phyloP scores from a whole-genome alignment of 2,329 filamentous ascomycete species.

The Emmonsiellopsis sp. region DNA sequence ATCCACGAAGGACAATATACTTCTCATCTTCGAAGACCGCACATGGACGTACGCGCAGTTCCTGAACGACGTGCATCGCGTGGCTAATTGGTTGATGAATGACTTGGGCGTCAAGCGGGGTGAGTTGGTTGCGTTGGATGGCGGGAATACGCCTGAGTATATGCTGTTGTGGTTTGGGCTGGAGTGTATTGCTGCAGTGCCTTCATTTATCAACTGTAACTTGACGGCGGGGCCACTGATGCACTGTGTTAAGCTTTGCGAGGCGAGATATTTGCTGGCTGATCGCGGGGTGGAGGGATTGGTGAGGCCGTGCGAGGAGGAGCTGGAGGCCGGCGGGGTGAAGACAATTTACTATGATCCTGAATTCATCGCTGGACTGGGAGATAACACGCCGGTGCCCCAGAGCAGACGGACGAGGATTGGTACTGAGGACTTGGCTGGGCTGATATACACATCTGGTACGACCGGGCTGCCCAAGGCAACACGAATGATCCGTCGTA shows the following conservation, averaged over 20 bases:
- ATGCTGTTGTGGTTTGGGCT: constrained; percentile 36
- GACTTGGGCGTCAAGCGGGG: constrained; percentile 8
- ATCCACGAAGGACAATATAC: neutral
- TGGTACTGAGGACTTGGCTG: constrained; percentile 30
- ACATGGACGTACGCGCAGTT: constrained; percentile 2
- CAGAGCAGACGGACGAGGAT: constrained; percentile 25
- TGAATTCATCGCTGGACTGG: constrained; percentile 14
- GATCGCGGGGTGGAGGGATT: constrained; percentile 32
- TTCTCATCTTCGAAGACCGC: constrained; percentile 1
- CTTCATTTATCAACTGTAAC: constrained; percentile 40
- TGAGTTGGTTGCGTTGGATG: constrained; percentile 41
- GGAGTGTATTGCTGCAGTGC: constrained; percentile 37
- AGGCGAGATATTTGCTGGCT: neutral
- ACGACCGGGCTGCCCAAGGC: constrained; percentile 20
- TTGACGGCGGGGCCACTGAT: constrained; percentile 31
- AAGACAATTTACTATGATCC: constrained; percentile 3
- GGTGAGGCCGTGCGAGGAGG: constrained; percentile 36
- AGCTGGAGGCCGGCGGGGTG: constrained; percentile 18
- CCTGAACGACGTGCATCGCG: neutral
- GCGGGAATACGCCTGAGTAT: constrained; percentile 43
- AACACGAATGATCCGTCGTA: constrained; percentile 3
- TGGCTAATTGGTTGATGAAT: constrained; percentile 2
- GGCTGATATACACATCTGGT: constrained; percentile 22
- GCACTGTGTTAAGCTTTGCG: neutral
- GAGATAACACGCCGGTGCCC: constrained; percentile 37